Percentiles rank a stretch among this genome's conserved stretches.
These are phyloP conservation scores for Endocalyx cinctus DNA, from an alignment of 2,329 filamentous ascomycete species.

Conservation along the genomic window DNA sequence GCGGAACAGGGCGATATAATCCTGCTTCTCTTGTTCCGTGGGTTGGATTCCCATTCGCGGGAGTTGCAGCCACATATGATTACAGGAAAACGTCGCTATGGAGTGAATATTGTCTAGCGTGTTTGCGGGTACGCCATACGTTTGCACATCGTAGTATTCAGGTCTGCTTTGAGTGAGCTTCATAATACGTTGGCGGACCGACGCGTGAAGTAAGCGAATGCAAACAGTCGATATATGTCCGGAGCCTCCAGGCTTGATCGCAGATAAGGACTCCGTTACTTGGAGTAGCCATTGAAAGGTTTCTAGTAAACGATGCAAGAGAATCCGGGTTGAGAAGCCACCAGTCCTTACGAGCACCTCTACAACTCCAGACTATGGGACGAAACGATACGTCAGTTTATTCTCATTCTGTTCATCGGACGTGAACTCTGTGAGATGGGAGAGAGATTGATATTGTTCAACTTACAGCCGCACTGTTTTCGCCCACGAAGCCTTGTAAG, in stretches of 20 bases:
- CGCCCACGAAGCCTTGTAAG: conserved; percentile 33
- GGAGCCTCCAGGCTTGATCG: conserved; percentile 57
- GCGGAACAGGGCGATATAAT: conserved; percentile 58
- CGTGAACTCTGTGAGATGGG: too few relatives aligned
- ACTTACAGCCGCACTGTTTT: conserved; percentile 39
- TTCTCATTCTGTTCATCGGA: too few relatives aligned
- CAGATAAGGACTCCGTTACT: conserved; percentile 53
- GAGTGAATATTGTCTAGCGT: conserved; percentile 61
- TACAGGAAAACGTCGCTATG: conserved; percentile 58
- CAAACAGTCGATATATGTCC: conserved; percentile 58
- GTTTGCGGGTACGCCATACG: conserved; percentile 60
- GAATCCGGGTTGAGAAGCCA: conserved; percentile 58
- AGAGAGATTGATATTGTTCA: too few relatives aligned
- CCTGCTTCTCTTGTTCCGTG: conserved; percentile 50
- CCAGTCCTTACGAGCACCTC: conserved; percentile 63
- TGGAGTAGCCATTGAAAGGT: conserved; percentile 43
- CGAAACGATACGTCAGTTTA: too few relatives aligned
- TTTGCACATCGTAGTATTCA: conserved; percentile 55
- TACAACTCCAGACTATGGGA: conserved; percentile 43
- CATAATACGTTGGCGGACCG: conserved; percentile 59
- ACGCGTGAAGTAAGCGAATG: conserved; percentile 61
- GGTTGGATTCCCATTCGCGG: conserved; percentile 61
- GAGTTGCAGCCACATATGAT: conserved; percentile 57
- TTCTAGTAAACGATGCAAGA: conserved; percentile 51
- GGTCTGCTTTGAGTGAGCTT: conserved; percentile 48